Base-by-base conservation (phyloP, 192 early-diverging fungal genomes). In the Coemansia furcata region DNA sequence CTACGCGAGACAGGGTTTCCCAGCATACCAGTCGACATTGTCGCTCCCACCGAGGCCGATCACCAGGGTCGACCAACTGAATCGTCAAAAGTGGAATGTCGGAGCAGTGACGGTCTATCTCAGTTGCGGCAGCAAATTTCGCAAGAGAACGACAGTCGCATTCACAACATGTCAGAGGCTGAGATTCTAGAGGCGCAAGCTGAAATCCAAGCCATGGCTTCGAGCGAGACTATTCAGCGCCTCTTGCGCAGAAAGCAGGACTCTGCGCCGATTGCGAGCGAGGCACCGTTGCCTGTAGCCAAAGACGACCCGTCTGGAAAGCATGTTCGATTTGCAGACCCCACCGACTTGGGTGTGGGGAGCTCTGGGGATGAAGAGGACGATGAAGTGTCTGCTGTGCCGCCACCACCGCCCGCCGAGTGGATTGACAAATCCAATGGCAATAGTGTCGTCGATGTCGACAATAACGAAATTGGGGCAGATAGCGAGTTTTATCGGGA, bases 131-230 rank as follows among this genome's bases (percentile, higher is more conserved):
- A 55, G 35, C 71, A 78, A 38, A 50, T 73, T 37, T 77, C 73
- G 43, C 54, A 60, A 23, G 74, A 71, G 40, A 88, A 55, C 83
- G 81, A 49, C 84, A 89, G 68, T 72, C 89, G 69, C 68, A 84
- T 60, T 75, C 88, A 59, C 87, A 89, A 65, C 46, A 96, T 97
- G 95, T 77, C 91, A 1, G 82, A 76, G 29, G 73, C 82, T 8
- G 92, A 96, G 40, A 90, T 95, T 26, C 62, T 82, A 3, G 85
- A 88, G 59, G 90, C 92, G 8, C 85, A 86, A 7, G 79, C 73
- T 15, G 89, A 94, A 57, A 86, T 97, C 23, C 66, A 85, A 54
- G 71, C 74, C 1, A 84, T 85, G 33, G 63, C 96, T 26, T 87
- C 88, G 59, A 86, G 87, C 11, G 85, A 83, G 12, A 72, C 90